These are phyloP conservation scores for Leptosphaerulina australis DNA, from an alignment of 2,329 filamentous ascomycete species.

Conservation along the genomic window DNA sequence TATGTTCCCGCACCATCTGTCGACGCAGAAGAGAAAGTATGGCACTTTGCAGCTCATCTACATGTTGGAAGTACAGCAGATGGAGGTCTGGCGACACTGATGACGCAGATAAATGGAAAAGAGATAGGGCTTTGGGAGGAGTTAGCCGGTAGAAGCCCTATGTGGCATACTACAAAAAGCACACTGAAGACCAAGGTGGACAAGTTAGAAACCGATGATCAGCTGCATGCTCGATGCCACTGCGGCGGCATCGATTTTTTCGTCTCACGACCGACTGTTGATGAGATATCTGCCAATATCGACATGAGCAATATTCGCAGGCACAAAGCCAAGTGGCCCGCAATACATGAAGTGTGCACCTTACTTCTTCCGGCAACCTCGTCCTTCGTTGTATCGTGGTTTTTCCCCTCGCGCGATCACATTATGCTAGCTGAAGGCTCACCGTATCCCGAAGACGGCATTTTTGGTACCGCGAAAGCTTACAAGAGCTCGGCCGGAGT, in stretches of 20 bases:
- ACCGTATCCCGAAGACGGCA: constrained; percentile 44
- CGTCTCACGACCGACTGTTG: constrained; percentile 60
- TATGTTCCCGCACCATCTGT: constrained; percentile 38
- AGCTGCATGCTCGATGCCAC: constrained; percentile 57
- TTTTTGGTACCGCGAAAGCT: constrained; percentile 54
- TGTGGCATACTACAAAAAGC: not conserved
- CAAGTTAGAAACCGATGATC: not conserved
- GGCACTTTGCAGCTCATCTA: constrained; percentile 39
- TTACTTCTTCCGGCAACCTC: constrained; percentile 67
- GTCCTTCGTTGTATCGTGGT: constrained; percentile 69
- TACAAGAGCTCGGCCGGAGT: constrained; percentile 63
- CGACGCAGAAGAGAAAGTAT: constrained; percentile 35
- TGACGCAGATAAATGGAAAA: constrained; percentile 33
- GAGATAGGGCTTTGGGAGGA: constrained; percentile 35
- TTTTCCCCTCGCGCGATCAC: constrained; percentile 69
- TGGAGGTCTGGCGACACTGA: constrained; percentile 47
- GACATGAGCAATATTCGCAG: constrained; percentile 13
- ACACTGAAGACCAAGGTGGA: not conserved
- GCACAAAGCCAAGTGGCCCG: constrained; percentile 33
- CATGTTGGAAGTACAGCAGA: constrained; percentile 45
- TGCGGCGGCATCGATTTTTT: constrained; percentile 63
- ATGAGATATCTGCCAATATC: constrained; percentile 36
- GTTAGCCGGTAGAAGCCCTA: constrained; percentile 4
- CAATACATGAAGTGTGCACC: constrained; percentile 59
- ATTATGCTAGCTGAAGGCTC: constrained; percentile 51